These are phyloP conservation scores for Aurinia saxatilis DNA, from an alignment of 345 rosid genomes.

Conservation along the genomic window DNA sequence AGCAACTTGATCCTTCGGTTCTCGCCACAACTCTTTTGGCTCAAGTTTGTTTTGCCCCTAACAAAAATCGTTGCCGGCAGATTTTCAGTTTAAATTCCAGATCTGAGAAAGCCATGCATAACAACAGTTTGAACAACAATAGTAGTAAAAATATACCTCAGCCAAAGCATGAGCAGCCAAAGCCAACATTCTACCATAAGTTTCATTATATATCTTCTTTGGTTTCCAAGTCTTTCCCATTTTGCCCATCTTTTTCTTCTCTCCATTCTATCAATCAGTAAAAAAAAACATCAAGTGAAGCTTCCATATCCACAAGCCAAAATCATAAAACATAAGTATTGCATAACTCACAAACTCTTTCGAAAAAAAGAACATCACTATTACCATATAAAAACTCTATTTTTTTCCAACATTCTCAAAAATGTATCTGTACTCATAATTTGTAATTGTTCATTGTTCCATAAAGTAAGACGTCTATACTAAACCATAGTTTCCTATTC, in stretches of 20 bases:
- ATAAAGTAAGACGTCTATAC: too few relatives aligned
- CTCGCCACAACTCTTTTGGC: slow-evolving; percentile 93
- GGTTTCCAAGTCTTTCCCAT: slow-evolving; percentile 31
- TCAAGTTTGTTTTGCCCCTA: slow-evolving; percentile 74
- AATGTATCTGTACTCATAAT: too few relatives aligned
- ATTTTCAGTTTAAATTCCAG: background rate
- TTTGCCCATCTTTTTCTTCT: slow-evolving; percentile 34
- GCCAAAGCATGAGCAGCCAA: slow-evolving; percentile 91
- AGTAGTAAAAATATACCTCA: slow-evolving; percentile 46
- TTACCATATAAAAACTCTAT: background rate
- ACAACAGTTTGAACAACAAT: background rate
- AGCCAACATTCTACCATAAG: slow-evolving; percentile 76
- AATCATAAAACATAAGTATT: background rate
- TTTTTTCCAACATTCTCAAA: too few relatives aligned
- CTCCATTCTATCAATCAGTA: slow-evolving; percentile 30
- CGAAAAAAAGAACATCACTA: background rate
- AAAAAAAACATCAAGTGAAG: background rate
- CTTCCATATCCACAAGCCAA: background rate
- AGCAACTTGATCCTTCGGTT: slow-evolving; percentile 61
- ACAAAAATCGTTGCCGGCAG: background rate
- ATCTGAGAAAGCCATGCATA: background rate
- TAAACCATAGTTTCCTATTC: background rate
- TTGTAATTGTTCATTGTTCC: too few relatives aligned
- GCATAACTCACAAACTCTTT: background rate
- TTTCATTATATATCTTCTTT: slow-evolving; percentile 41